phyloP scores from a whole-genome alignment of 2,329 filamentous ascomycete genomes.

The Apiospora marii region DNA sequence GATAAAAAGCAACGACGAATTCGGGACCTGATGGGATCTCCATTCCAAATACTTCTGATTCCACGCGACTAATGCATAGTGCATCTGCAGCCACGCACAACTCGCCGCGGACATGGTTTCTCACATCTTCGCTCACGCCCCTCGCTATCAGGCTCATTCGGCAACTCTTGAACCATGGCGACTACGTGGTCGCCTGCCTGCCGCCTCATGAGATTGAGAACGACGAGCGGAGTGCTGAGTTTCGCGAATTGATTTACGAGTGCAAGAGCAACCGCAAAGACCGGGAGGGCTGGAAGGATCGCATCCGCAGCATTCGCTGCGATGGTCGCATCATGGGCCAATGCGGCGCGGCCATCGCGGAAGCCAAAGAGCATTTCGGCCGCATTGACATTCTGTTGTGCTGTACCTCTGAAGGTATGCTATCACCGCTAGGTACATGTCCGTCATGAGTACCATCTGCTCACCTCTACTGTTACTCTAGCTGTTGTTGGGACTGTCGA shows the following conservation, averaged over 20 bases:
- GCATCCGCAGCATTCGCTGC: conserved; percentile 72
- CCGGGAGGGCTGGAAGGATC: conserved; percentile 80
- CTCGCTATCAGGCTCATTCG: conserved; percentile 84
- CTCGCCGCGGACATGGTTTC: conserved; percentile 88
- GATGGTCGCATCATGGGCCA: conserved; percentile 70
- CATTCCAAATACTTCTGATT: background rate
- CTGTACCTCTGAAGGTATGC: conserved; percentile 82
- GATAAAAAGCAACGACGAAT: conserved; percentile 20
- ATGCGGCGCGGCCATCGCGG: conserved; percentile 86
- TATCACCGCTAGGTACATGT: conserved; percentile 26
- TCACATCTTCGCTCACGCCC: conserved; percentile 87
- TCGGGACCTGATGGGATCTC: conserved; percentile 18
- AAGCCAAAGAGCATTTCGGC: conserved; percentile 84
- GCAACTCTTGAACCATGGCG: conserved; percentile 86
- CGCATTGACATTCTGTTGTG: conserved; percentile 90
- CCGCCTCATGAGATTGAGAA: conserved; percentile 81
- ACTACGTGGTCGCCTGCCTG: conserved; percentile 87
- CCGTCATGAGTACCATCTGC: background rate
- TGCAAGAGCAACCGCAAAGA: conserved; percentile 69
- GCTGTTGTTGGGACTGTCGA: conserved; percentile 91
- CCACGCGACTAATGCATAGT: conserved; percentile 45
- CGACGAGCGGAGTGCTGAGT: conserved; percentile 77
- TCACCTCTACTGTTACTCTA: conserved; percentile 42
- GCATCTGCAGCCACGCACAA: conserved; percentile 70
- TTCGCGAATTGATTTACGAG: conserved; percentile 78